A percentile compares a stretch with the other conserved stretches of the same genome.
These are phyloP conservation scores for Mrakia frigida DNA, from an alignment of 768 basidiomycete genomes.

Conservation along the genomic window DNA sequence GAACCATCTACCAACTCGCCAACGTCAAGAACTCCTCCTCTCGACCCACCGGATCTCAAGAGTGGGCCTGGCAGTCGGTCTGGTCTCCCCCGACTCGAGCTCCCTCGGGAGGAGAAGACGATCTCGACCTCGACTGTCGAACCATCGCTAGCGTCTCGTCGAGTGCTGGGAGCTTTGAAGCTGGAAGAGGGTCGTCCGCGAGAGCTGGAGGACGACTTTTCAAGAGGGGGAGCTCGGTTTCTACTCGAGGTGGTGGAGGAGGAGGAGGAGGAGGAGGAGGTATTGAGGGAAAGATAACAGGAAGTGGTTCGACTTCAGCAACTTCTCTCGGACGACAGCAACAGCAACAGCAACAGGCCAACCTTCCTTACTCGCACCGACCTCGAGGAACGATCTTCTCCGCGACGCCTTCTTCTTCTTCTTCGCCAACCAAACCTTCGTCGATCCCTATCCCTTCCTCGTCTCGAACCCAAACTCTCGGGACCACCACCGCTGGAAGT, in stretches of 20 bases:
- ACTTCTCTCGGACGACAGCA: neutral
- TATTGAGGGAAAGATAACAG: neutral
- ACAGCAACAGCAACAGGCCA: neutral
- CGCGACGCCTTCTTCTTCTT: no score
- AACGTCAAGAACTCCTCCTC: slow-evolving; percentile 7
- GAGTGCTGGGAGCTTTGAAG: slow-evolving; percentile 10
- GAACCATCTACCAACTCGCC: slow-evolving; percentile 15
- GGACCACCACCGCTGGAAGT: neutral
- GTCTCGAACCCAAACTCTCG: neutral
- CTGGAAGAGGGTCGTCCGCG: neutral
- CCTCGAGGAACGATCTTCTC: slow-evolving; percentile 6
- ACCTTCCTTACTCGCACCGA: neutral
- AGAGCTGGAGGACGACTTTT: neutral
- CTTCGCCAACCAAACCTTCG: neutral
- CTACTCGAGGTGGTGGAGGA: neutral
- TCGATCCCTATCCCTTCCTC: slow-evolving; percentile 11
- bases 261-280: no score
- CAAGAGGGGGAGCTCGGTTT: neutral
- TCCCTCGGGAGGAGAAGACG: neutral
- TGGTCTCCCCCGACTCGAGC: neutral
- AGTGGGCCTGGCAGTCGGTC: slow-evolving; percentile 23
- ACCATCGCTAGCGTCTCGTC: neutral
- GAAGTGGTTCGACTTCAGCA: no score
- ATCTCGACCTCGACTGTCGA: slow-evolving; percentile 1
- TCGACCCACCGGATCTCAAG: neutral